These are phyloP conservation scores for Inga laurina DNA, from an alignment of 306 rosid genomes.

Conservation along the genomic window DNA sequence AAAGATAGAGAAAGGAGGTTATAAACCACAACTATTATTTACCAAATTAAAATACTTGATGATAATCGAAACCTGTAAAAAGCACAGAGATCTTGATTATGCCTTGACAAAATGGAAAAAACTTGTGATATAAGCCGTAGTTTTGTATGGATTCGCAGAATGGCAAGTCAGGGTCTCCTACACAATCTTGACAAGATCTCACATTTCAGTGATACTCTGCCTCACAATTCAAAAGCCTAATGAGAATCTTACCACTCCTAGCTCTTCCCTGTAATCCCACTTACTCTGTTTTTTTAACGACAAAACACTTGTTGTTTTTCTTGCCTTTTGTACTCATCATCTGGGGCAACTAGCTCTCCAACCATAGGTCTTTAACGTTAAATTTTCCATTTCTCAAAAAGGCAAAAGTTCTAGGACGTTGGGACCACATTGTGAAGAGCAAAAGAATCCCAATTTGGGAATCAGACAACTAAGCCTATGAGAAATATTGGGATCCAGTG, in stretches of 20 bases:
- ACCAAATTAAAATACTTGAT: slow-evolving; percentile 16
- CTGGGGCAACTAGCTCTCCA: slow-evolving; percentile 39
- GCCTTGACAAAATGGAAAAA: neutral
- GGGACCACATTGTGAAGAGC: slow-evolving; percentile 38
- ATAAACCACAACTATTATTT: slow-evolving; percentile 3
- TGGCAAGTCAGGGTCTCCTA: slow-evolving; percentile 35
- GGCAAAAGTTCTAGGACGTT: slow-evolving; percentile 33
- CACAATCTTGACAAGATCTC: slow-evolving; percentile 26
- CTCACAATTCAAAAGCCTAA: slow-evolving; percentile 10
- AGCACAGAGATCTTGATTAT: slow-evolving; percentile 12
- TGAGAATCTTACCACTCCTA: slow-evolving; percentile 22
- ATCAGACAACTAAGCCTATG: slow-evolving; percentile 33
- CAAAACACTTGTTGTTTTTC: slow-evolving; percentile 27
- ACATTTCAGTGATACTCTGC: slow-evolving; percentile 39
- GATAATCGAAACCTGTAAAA: slow-evolving; percentile 6
- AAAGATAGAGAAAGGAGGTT: slow-evolving; percentile 6
- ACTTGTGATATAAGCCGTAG: neutral
- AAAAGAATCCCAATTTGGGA: slow-evolving; percentile 37
- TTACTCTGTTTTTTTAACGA: slow-evolving; percentile 15
- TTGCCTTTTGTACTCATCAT: slow-evolving; percentile 49
- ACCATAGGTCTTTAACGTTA: slow-evolving; percentile 39
- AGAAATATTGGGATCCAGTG: slow-evolving; percentile 24
- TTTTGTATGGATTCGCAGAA: slow-evolving; percentile 20
- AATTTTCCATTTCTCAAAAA: slow-evolving; percentile 44
- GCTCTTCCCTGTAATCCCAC: slow-evolving; percentile 26